phyloP scores from a whole-genome alignment of 2,329 filamentous ascomycete species.

The Emericellopsis atlantica region DNA sequence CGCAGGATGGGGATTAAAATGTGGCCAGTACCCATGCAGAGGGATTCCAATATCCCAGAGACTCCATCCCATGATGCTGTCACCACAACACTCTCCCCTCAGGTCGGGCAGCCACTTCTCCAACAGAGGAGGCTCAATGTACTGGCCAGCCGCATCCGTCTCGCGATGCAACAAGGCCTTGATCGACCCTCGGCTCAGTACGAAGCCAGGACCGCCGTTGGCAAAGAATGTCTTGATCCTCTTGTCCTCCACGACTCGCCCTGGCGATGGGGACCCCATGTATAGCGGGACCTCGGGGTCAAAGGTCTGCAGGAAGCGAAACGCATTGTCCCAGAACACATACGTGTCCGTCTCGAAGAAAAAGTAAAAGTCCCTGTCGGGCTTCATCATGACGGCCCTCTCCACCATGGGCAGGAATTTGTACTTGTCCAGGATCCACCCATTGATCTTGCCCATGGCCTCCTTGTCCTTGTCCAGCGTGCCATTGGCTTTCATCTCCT shows the following conservation, averaged over 20 bases:
- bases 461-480: slow-evolving; percentile 16
- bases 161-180: slow-evolving; percentile 23
- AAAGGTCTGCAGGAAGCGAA: slow-evolving; percentile 34
- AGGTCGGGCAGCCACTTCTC: slow-evolving; percentile 26
- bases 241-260: slow-evolving; percentile 15
- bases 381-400: slow-evolving; percentile 30
- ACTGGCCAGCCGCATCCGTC: slow-evolving; percentile 11
- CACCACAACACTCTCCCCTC: slow-evolving; percentile 36
- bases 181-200: slow-evolving; percentile 30
- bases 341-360: slow-evolving; percentile 45
- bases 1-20: slow-evolving; percentile 36
- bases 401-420: slow-evolving; percentile 45
- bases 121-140: slow-evolving; percentile 21
- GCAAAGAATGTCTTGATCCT: slow-evolving; percentile 28
- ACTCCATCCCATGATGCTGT: slow-evolving; percentile 35
- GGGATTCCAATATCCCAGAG: slow-evolving; percentile 28
- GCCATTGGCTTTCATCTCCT: slow-evolving; percentile 17
- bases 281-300: slow-evolving; percentile 30
- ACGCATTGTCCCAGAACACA: slow-evolving; percentile 24
- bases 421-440: slow-evolving; percentile 43
- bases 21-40: slow-evolving; percentile 32
- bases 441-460: slow-evolving; percentile 16
- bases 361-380: slow-evolving; percentile 39
- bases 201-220: slow-evolving; percentile 34
- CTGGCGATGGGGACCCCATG: slow-evolving; percentile 33